phyloP scores from a whole-genome alignment of 139 green algal species.

The Micromonas commoda region DNA sequence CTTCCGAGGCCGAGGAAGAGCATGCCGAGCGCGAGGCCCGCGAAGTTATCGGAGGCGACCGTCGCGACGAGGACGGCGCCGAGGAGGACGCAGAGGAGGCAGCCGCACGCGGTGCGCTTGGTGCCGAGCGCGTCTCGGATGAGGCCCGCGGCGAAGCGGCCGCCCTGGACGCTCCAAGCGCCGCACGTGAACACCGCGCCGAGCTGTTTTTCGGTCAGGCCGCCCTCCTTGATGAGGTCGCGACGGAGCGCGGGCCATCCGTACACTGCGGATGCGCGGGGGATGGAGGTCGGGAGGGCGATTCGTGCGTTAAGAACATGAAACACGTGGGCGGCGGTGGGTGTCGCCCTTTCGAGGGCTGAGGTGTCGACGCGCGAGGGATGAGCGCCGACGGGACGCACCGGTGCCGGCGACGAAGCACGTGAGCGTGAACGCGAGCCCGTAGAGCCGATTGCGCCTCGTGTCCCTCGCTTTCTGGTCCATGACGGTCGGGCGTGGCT shows the following conservation, averaged over 20 bases:
- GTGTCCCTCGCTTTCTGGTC: too few species aligned
- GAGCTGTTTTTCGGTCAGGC: neutral
- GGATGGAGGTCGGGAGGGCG: too few species aligned
- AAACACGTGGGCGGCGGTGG: too few species aligned
- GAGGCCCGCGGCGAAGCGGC: neutral
- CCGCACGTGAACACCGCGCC: slow-evolving; percentile 16
- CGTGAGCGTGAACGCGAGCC: neutral
- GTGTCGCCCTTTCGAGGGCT: too few species aligned
- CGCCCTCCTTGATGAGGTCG: neutral
- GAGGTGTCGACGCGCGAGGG: too few species aligned
- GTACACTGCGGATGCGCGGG: too few species aligned
- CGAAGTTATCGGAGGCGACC: neutral
- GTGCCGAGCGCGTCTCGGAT: slow-evolving; percentile 3
- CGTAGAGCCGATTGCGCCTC: too few species aligned
- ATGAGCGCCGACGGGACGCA: neutral
- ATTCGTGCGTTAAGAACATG: too few species aligned
- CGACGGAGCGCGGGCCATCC: slow-evolving; percentile 19
- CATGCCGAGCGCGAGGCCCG: neutral
- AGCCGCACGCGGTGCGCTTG: neutral
- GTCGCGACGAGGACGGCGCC: slow-evolving; percentile 1
- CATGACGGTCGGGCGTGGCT: too few species aligned
- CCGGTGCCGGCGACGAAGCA: neutral
- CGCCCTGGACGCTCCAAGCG: slow-evolving; percentile 17
- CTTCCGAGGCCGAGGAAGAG: slow-evolving; percentile 1
- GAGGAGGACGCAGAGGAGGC: neutral